Percentiles rank a stretch among this genome's conserved stretches.
Evolutionary conservation across 768 basidiomycete species (phyloP).

Genomic region (Strobilomyces confusus): DNA sequence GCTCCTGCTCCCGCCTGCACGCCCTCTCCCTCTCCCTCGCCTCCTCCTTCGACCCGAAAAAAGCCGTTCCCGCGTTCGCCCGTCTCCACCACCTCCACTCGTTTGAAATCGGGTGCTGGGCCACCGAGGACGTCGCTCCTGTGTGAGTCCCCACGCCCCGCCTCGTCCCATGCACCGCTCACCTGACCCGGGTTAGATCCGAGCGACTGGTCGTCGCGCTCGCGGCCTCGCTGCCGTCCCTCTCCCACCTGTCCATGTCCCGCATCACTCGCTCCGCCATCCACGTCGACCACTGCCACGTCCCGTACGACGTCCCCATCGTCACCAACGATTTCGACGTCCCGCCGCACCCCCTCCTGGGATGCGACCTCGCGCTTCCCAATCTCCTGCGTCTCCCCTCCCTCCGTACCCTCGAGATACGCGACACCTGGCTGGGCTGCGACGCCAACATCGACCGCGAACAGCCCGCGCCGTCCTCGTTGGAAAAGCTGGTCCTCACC

Average conservation of each 20-base stretch:
- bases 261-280: conserved; percentile 62
- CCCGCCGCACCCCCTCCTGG: conserved; percentile 50
- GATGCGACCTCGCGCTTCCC: conserved; percentile 57
- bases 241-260: conserved; percentile 55
- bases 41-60: conserved; percentile 17
- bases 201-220: conserved; percentile 69
- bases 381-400: conserved; percentile 61
- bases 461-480: not conserved
- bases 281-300: conserved; percentile 52
- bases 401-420: conserved; percentile 58
- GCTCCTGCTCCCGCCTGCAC: conserved; percentile 42
- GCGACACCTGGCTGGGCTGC: conserved; percentile 65
- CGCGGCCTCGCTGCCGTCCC: conserved; percentile 53
- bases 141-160: conserved; percentile 29
- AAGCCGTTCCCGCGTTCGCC: conserved; percentile 21
- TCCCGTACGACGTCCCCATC: conserved; percentile 47
- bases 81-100: conserved; percentile 16
- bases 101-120: conserved; percentile 23
- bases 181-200: conserved; percentile 22
- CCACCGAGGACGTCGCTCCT: conserved; percentile 33
- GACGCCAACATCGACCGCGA: conserved; percentile 21
- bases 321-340: conserved; percentile 60
- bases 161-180: not conserved
- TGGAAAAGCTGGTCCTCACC: conserved; percentile 25
- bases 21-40: conserved; percentile 28